Conservation (phyloP, 345 rosid species). For the Lumnitzera racemosa region DNA sequence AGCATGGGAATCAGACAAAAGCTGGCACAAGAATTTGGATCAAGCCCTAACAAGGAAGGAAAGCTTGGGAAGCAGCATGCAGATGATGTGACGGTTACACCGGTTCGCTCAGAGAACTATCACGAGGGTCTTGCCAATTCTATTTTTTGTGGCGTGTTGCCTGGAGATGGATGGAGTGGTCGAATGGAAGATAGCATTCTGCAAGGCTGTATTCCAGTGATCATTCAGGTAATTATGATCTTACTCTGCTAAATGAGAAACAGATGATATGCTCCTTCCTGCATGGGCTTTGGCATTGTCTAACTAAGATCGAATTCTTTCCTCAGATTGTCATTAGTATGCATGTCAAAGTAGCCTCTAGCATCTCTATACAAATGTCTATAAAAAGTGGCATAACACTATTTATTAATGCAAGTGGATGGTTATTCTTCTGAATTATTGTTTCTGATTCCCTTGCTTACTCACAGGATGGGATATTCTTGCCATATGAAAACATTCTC, state of each 20-base stretch:
- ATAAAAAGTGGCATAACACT: too few relatives aligned
- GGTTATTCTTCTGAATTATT: not conserved
- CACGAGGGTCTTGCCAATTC: constrained; percentile 70
- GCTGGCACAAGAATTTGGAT: constrained; percentile 86
- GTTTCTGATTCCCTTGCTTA: constrained; percentile 12
- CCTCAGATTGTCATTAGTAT: too few relatives aligned
- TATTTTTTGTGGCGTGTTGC: constrained; percentile 84
- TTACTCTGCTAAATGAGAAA: too few relatives aligned
- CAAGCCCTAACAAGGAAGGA: constrained; percentile 82
- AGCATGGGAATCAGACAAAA: constrained; percentile 98
- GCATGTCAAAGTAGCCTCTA: too few relatives aligned
- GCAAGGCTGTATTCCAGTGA: constrained; percentile 96
- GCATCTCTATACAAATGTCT: too few relatives aligned
- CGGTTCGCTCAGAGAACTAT: constrained; percentile 54
- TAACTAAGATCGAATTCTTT: too few relatives aligned
- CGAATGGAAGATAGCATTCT: constrained; percentile 96
- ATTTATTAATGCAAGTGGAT: too few relatives aligned
- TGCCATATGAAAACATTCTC: constrained; percentile 90
- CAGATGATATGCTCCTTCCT: too few relatives aligned
- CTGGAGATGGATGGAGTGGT: constrained; percentile 99
- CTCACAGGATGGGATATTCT: constrained; percentile 81
- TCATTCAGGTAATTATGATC: constrained; percentile 64
- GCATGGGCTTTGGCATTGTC: too few relatives aligned
- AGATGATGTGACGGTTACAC: constrained; percentile 69
- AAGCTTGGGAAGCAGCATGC: constrained; percentile 87